phyloP scores from a whole-genome alignment of 1,139 yeast genomes.

The Debaryomycetaceae sp. region DNA sequence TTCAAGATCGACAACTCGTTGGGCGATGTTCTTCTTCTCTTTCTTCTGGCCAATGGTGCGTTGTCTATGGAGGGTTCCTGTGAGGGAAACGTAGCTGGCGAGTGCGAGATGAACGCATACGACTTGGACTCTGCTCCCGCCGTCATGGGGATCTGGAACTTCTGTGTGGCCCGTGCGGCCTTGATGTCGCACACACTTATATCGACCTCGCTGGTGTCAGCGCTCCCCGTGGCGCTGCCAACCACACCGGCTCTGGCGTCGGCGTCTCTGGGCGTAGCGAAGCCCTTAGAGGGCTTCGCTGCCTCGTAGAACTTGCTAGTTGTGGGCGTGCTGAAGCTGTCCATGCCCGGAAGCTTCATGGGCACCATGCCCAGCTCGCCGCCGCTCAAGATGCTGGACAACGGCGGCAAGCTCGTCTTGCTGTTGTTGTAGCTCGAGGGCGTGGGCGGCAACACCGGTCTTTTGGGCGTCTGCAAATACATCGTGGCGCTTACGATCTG shows the following conservation, averaged over 20 bases:
- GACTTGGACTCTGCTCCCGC: slow-evolving; percentile 31
- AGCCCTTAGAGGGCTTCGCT: neutral
- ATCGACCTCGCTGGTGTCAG: slow-evolving; percentile 3
- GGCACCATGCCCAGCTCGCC: slow-evolving; percentile 14
- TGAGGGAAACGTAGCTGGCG: slow-evolving; percentile 79
- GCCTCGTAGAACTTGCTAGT: neutral
- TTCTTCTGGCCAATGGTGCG: slow-evolving; percentile 85
- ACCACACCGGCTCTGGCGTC: neutral
- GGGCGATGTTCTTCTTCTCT: slow-evolving; percentile 92
- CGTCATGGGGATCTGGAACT: neutral
- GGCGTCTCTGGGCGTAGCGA: neutral
- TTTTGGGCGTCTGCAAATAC: slow-evolving; percentile 29
- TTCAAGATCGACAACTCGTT: slow-evolving; percentile 78
- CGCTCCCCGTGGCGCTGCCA: neutral
- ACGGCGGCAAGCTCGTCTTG: slow-evolving; percentile 39
- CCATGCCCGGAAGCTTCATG: slow-evolving; percentile 24
- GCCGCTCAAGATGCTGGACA: slow-evolving; percentile 28
- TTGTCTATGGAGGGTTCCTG: slow-evolving; percentile 87
- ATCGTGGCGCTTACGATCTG: slow-evolving; percentile 4
- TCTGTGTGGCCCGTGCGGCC: neutral
- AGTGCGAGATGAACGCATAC: slow-evolving; percentile 89
- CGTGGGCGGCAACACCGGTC: slow-evolving; percentile 28
- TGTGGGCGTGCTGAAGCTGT: slow-evolving; percentile 16
- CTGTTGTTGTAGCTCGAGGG: slow-evolving; percentile 15
- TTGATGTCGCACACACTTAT: slow-evolving; percentile 2